These are phyloP conservation scores for Penicillium sp. DNA, from an alignment of 2,329 filamentous ascomycete genomes.

Conservation along the genomic window DNA sequence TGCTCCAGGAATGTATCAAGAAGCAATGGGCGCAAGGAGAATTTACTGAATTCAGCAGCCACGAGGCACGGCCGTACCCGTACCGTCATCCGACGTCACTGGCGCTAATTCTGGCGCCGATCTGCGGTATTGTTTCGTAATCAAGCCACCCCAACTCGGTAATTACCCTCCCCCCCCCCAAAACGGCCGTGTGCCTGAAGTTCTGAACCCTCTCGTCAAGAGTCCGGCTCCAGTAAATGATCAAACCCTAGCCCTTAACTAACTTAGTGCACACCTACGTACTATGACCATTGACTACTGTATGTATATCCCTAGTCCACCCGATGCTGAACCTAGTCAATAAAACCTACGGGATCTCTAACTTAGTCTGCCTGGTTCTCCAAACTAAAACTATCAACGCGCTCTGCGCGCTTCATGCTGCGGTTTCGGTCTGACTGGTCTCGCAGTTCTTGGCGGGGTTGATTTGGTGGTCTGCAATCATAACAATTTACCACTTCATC, in stretches of 20 bases:
- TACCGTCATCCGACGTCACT: constrained; percentile 20
- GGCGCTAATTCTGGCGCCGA: constrained; percentile 3
- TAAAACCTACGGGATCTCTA: background rate
- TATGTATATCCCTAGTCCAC: constrained; percentile 4
- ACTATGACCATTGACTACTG: background rate
- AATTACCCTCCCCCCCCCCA: background rate
- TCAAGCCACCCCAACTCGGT: background rate
- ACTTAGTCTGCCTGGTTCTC: background rate
- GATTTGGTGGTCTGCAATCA: constrained; percentile 7
- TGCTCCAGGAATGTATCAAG: background rate
- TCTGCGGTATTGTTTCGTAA: constrained; percentile 21
- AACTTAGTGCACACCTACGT: background rate
- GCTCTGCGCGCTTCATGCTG: constrained; percentile 26
- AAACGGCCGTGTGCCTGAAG: constrained; percentile 20
- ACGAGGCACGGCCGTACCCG: constrained; percentile 18
- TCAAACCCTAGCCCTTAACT: background rate
- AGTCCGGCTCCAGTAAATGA: background rate
- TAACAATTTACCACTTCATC: background rate
- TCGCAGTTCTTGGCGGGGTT: background rate
- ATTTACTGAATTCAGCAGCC: constrained; percentile 6
- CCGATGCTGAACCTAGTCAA: background rate
- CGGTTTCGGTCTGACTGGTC: constrained; percentile 6
- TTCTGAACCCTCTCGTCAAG: constrained; percentile 19
- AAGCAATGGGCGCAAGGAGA: constrained; percentile 2
- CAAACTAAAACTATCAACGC: constrained; percentile 20